Evolutionary conservation across 306 rosid genomes (phyloP).

Genomic region (Rosa chinensis): DNA sequence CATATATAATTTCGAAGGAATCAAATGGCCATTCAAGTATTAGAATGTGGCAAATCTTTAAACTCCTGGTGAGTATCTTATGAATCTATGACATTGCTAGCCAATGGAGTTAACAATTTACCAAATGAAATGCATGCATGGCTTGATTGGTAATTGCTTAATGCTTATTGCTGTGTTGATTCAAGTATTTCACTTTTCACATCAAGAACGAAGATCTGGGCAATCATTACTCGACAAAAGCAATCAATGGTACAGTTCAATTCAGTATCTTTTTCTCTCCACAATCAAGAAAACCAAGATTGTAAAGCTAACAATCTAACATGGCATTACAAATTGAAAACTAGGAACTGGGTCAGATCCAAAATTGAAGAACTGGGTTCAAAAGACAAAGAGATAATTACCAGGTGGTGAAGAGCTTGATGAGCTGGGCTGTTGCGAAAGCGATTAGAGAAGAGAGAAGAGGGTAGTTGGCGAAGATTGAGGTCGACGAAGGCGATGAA

Average conservation of each 20-base stretch:
- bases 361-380: not conserved
- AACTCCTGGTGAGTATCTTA: not conserved
- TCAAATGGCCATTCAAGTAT: not conserved
- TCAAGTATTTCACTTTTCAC: not conserved
- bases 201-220: conserved; percentile 16
- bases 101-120: not conserved
- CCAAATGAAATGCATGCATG: not conserved
- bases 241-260: not conserved
- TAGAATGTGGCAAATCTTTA: not conserved
- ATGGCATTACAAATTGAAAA: not conserved
- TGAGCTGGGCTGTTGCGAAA: conserved; percentile 61
- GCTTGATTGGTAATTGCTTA: not conserved
- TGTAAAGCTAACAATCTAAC: not conserved
- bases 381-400: conserved; percentile 13
- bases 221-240: not conserved
- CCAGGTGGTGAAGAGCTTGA: conserved; percentile 71
- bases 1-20: conserved; percentile 3
- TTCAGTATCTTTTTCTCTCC: not conserved
- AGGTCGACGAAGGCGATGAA: conserved; percentile 31
- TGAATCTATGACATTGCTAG: not conserved
- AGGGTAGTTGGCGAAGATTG: conserved; percentile 68
- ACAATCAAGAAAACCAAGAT: not conserved
- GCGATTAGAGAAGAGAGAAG: conserved; percentile 65
- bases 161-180: not conserved
- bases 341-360: conserved; percentile 23